Evolutionary conservation across 805 yeast species (phyloP), one percentile per base, ranked within the genome.

Genomic region (Candida xiaguanensis): DNA sequence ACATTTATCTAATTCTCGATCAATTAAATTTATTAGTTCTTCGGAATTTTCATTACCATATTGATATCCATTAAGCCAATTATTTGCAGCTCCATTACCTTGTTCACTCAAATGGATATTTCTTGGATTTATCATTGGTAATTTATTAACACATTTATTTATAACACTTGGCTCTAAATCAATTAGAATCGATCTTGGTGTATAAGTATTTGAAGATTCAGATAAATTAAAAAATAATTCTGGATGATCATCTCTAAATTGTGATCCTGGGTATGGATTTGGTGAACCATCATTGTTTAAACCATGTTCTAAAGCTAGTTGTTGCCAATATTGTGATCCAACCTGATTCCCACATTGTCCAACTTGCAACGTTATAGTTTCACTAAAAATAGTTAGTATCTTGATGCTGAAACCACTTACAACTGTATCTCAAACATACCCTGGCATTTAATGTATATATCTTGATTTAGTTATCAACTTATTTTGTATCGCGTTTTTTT

Each of bases 341-440:
- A 91, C 82, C 58, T 91, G 98, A 62, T 93, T 93, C 42, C 99
- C 99, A 67, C 99, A 93, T 64, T 93, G 99, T 18, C 96, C 95
- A 8, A 79, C 78, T 51, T 83, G 90, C 8, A 84, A 59, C 1
- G 90, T 81, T 29, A 84, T 69, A 2, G 83, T 77, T 57, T 84
- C 89, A 8, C 90, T 66, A 28, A 5, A 5, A 1, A 14, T 11
- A 14, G 33, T 33, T 40, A 37, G 35, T 40, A 35, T 23, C 11
- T 13, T 23, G 18, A 4, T 7, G 24, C n/a, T 20, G 5, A 33
- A 13, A 11, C 3, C n/a, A 18, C 14, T 20, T 9, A 5, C 3
- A 4, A 12, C 27, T 27, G 27, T 20, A 5, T 25, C 3, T 31
- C 2, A 15, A 25, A 43, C 47, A 32, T 45, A 45, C 47, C 49